Evolutionary conservation across 352 stramenopile species (phyloP), one percentile per base, ranked within the genome.

Genomic region (Phytophthora fragariae): DNA sequence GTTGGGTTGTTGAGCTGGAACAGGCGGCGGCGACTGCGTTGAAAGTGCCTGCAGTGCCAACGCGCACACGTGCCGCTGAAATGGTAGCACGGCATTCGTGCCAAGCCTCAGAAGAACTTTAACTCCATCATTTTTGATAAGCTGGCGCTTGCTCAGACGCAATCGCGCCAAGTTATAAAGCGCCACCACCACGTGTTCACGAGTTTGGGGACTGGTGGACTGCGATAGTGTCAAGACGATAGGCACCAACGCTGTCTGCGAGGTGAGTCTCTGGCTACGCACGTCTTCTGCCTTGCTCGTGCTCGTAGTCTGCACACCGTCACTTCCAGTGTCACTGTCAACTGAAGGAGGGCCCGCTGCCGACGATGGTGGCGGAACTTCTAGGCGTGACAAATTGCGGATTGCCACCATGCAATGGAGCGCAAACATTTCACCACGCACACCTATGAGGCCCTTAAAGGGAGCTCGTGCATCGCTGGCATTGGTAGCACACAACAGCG

Each of bases 41-140:
- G 86, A 76, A 27, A 96, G 80, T 14, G 72, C 65, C 49, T 94
- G 87, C 37, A 96, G 71, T 21, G 89, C 73, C 17, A 93, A 65
- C 0, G 83, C 73, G 27, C 85, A 93, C 31, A 93, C 73, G 58
- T 95, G 87, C 21, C 86, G 82, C 79, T 91, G 88, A 54, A 88
- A 79, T 6, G 76, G 62, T 2, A 79, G 76, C 5, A 75, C 65
- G 2, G 84, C 75, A 31, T 37, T 86, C 12, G 77, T 83, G 1
- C 76, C 84, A 17, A 94, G 76, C 1, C 77, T 75, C 15, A 94
- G 65, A 15, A 94, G 71, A 39, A 81, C 79, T 62, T 91, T 92
- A n/a, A 94, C 85, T n/a, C 80, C 89, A 58, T 96, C 86, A 65
- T 92, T 72, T 71, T 90, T 89, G 72, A 94, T 83, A 29, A 96